Base-by-base conservation (phyloP, 176 grass and related monocot genomes). In the Olyra latifolia region DNA sequence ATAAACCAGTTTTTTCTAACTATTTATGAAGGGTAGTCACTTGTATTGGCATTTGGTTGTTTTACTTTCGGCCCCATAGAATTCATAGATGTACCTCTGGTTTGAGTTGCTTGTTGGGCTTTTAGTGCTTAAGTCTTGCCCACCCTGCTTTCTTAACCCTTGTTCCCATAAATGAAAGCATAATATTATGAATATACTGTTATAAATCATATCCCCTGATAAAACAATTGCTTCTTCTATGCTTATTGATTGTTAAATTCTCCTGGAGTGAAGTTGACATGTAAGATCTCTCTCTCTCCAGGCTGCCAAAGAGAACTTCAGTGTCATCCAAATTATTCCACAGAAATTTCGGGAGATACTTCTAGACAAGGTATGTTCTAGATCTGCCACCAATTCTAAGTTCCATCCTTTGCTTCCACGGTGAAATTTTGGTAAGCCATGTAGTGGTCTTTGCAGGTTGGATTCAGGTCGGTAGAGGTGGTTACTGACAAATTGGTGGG, bases 331-430 rank as follows among this genome's bases (percentile, higher is more conserved):
- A 68, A 75, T 93, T 66, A 55, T 50, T 35, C 96, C 96, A 67
- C 71, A 87, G 41, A 85, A 85, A 82, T 99, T 99, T 63, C 81
- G 88, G 66, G 96, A 99, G 76, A 77, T 99, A 73, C 90, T 95
- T 79, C 83, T 99, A 41, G 96, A 99, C 53, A 99, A 99, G 96
- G 96, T 99, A 91, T 15, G 48, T 71, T 76, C 17, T 49, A 64
- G 62, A 62, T 39, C 69, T 1, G 42, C 45, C 32, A 39, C 11
- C 2, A 55, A 43, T 79, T 76, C 0, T 46, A 71, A 23, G 27
- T 60, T 77, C 15, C 19, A 10, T 83, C 82, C 1, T 60, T 49
- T 55, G 5, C 8, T 43, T 52, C 7, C 50, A 39, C 19, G 45
- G 75, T 0, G 11, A 42, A 50, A 22, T 57, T 69, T 59, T 54